Conservation (phyloP, 768 basidiomycete species). For the Termitomyces sp. region DNA sequence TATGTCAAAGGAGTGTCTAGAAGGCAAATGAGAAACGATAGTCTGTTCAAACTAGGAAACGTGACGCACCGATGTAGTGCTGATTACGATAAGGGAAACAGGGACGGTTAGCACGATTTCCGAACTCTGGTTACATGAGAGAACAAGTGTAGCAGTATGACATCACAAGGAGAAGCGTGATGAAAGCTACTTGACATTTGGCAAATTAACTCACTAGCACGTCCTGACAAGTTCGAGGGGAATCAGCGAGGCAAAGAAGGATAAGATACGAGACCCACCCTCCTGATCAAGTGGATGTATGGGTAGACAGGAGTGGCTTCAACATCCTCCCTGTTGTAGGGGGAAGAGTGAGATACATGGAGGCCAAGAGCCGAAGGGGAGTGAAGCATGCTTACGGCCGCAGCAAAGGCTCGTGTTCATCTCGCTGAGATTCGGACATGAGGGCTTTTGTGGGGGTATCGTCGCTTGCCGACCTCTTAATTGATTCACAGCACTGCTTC, state of each 20-base stretch:
- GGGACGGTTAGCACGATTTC: not conserved
- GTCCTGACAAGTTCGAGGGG: conserved; percentile 37
- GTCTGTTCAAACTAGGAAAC: not conserved
- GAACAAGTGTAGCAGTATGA: too few relatives aligned
- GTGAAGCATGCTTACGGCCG: conserved; percentile 26
- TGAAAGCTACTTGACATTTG: not conserved
- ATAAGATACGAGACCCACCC: conserved; percentile 31
- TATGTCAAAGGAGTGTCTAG: conserved; percentile 80
- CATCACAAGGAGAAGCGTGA: not conserved
- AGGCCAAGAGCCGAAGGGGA: not conserved
- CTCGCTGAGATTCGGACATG: conserved; percentile 35
- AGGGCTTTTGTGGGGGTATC: not conserved
- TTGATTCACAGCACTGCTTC: not conserved
- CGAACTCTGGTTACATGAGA: not conserved
- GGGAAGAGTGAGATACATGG: not conserved
- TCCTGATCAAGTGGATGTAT: conserved; percentile 71
- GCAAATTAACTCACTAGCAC: conserved; percentile 39
- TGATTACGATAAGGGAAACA: conserved; percentile 17
- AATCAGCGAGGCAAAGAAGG: not conserved
- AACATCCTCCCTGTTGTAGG: conserved; percentile 38
- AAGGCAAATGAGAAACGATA: not conserved
- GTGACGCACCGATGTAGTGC: conserved; percentile 63
- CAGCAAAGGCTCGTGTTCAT: conserved; percentile 40
- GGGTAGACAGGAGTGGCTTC: conserved; percentile 68
- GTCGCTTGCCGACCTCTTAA: not conserved